These are phyloP conservation scores for Phtheirospermum japonicum DNA, from an alignment of 257 asterid species.

Conservation along the genomic window DNA sequence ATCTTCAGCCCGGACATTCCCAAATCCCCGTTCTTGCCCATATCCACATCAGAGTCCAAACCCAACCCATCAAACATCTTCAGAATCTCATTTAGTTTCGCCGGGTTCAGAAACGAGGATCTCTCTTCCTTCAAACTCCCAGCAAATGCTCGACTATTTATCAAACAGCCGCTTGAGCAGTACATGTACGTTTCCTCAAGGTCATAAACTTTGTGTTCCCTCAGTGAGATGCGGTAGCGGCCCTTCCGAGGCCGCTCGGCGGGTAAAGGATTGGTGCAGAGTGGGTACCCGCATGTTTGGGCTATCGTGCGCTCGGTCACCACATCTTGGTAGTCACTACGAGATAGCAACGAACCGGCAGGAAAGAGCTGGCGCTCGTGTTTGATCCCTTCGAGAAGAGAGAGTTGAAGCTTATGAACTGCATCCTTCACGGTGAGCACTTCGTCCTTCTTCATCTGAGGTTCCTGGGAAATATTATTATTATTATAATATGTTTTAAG, in stretches of 20 bases:
- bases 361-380: constrained; percentile 56
- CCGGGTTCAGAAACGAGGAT: constrained; percentile 45
- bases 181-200: constrained; percentile 85
- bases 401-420: constrained; percentile 69
- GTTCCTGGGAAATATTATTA: constrained; percentile 4
- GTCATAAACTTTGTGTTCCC: constrained; percentile 90
- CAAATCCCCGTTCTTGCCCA: constrained; percentile 49
- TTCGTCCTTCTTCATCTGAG: constrained; percentile 47
- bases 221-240: constrained; percentile 69
- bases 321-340: constrained; percentile 68
- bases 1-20: constrained; percentile 62
- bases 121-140: constrained; percentile 70
- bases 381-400: constrained; percentile 76
- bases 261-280: constrained; percentile 61
- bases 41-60: constrained; percentile 40
- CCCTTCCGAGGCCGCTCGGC: constrained; percentile 71
- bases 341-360: constrained; percentile 68
- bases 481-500: too few relatives aligned
- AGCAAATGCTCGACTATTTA: constrained; percentile 64
- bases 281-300: constrained; percentile 78
- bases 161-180: constrained; percentile 75
- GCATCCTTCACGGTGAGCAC: constrained; percentile 56
- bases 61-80: constrained; percentile 46
- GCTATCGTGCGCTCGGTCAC: constrained; percentile 81
- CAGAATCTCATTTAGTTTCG: constrained; percentile 54